Conservation (phyloP, 2,329 filamentous ascomycete species). For the Fusarium sp. region DNA sequence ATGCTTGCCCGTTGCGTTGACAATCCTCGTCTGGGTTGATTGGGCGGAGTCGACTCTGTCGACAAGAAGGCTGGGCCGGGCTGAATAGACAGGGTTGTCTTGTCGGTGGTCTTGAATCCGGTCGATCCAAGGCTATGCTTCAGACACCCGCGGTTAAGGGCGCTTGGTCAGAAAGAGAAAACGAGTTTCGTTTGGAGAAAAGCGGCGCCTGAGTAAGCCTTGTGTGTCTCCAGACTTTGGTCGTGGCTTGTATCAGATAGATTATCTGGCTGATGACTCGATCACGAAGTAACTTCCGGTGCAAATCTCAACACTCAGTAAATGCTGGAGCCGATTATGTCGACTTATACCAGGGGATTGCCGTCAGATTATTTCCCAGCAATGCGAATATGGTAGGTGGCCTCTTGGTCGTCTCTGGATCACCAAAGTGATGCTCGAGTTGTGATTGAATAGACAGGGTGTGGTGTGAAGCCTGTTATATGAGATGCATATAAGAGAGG, state of each 20-base stretch:
- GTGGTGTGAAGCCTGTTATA: neutral
- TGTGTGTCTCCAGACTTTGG: slow-evolving; percentile 4
- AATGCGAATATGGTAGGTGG: slow-evolving; percentile 17
- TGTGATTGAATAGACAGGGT: neutral
- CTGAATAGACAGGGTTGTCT: slow-evolving; percentile 42
- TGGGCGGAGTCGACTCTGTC: slow-evolving; percentile 41
- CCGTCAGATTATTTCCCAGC: slow-evolving; percentile 27
- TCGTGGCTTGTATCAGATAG: slow-evolving; percentile 36
- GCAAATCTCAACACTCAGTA: slow-evolving; percentile 6
- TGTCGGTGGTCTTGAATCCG: slow-evolving; percentile 33
- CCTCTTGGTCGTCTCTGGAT: slow-evolving; percentile 1
- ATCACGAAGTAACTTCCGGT: slow-evolving; percentile 8
- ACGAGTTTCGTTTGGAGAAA: slow-evolving; percentile 12
- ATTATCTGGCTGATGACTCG: slow-evolving; percentile 18
- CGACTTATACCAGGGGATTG: slow-evolving; percentile 27
- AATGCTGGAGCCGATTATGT: slow-evolving; percentile 18
- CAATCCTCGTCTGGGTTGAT: slow-evolving; percentile 43
- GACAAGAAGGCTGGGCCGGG: slow-evolving; percentile 37
- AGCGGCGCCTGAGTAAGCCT: slow-evolving; percentile 25
- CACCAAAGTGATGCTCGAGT: slow-evolving; percentile 7
- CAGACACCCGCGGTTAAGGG: slow-evolving; percentile 23
- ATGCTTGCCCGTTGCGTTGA: slow-evolving; percentile 43
- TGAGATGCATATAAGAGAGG: neutral
- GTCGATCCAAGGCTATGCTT: slow-evolving; percentile 10
- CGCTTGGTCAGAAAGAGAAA: slow-evolving; percentile 12